A percentile compares a stretch with the other conserved stretches of the same genome.
Evolutionary conservation across 805 yeast genomes (phyloP).

Genomic region (Ogataea pini): DNA sequence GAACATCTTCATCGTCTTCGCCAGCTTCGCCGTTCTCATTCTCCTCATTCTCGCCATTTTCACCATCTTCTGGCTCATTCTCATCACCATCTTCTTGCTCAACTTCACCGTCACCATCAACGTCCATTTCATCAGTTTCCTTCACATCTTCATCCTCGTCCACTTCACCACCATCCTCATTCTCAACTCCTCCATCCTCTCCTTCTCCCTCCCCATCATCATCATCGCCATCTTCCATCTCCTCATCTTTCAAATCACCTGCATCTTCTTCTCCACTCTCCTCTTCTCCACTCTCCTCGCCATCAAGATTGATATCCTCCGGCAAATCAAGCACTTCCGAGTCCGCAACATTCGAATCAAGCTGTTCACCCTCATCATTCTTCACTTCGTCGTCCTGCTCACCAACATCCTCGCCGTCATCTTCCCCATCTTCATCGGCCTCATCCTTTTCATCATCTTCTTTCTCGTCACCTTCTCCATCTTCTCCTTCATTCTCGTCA

Average conservation of each 20-base stretch:
- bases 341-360: constrained; percentile 78
- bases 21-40: constrained; percentile 30
- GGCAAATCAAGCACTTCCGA: constrained; percentile 87
- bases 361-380: constrained; percentile 65
- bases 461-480: constrained; percentile 35
- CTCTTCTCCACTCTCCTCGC: constrained; percentile 56
- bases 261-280: constrained; percentile 41
- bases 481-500: constrained; percentile 37
- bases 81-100: constrained; percentile 26
- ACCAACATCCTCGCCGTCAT: constrained; percentile 70
- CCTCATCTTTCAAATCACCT: constrained; percentile 29
- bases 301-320: constrained; percentile 86
- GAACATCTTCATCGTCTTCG: constrained; percentile 26
- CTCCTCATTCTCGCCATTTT: constrained; percentile 29
- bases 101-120: constrained; percentile 30
- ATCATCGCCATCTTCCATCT: constrained; percentile 41
- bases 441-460: constrained; percentile 29
- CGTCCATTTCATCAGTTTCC: constrained; percentile 26
- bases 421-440: constrained; percentile 49
- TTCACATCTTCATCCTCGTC: constrained; percentile 18
- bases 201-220: constrained; percentile 63
- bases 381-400: constrained; percentile 79
- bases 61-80: constrained; percentile 29
- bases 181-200: constrained; percentile 22
- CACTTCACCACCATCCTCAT: too few relatives aligned